A percentile compares a stretch with the other conserved stretches of the same genome.
These are phyloP conservation scores for Cyberlindnera subsufficiens DNA, from an alignment of 805 yeast genomes.

Conservation along the genomic window DNA sequence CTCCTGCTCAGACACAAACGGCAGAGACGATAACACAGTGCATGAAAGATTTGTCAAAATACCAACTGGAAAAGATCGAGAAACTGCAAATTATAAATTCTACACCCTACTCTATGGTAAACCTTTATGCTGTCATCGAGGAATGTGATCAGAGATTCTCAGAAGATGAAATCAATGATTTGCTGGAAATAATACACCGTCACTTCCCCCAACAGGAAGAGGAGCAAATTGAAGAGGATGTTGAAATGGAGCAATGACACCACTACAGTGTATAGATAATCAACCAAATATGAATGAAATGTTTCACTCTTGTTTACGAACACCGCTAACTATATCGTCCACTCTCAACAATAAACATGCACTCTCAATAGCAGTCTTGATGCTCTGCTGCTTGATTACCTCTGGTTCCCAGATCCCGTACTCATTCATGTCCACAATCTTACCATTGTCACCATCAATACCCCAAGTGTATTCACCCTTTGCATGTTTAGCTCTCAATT, in stretches of 20 bases:
- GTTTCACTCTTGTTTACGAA: constrained; percentile 46
- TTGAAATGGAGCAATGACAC: constrained; percentile 9
- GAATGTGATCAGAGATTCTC: constrained; percentile 85
- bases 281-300: background rate
- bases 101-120: constrained; percentile 76
- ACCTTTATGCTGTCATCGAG: constrained; percentile 73
- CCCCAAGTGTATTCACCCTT: constrained; percentile 83
- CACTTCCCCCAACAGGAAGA: constrained; percentile 37
- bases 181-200: constrained; percentile 50
- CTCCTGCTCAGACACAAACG: constrained; percentile 19
- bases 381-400: constrained; percentile 92
- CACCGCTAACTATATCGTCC: constrained; percentile 97
- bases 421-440: constrained; percentile 89
- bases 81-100: constrained; percentile 77
- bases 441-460: constrained; percentile 91
- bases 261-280: background rate
- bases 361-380: constrained; percentile 97
- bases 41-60: constrained; percentile 28
- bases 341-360: constrained; percentile 93
- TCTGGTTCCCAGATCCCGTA: constrained; percentile 99
- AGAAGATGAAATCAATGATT: constrained; percentile 56
- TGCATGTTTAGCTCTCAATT: constrained; percentile 94
- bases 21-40: constrained; percentile 24
- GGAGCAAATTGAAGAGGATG: constrained; percentile 8
- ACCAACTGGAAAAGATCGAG: constrained; percentile 72